Evolutionary conservation across 1,139 yeast genomes (phyloP), one percentile per base, ranked within the genome.

Genomic region (Geotrichum aggregatum): DNA sequence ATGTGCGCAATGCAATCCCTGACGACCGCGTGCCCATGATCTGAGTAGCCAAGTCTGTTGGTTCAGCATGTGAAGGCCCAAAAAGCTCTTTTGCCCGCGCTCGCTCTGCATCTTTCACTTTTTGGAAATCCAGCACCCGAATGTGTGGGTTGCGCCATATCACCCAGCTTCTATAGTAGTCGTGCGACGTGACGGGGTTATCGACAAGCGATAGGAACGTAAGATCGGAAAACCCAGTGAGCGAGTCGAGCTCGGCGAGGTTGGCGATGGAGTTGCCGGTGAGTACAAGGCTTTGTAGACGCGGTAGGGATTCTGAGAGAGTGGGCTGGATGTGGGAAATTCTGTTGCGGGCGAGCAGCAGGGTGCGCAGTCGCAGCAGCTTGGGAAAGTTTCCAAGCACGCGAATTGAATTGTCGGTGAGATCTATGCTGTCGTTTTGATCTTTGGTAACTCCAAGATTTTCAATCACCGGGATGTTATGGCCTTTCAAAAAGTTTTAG

Each of bases 71-170:
- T 1, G 67, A 58, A 1, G 35, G 44, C 0, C 86, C 87, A 66
- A 79, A 82, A 33, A 76, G 62, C 59, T 68, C 71, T 5, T 31
- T 52, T 0, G 82, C 81, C 33, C 61, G 64, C 1, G 58, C 54
- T 44, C 86, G 71, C 62, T 89, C 96, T 0, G 57, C 56, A 3
- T 74, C 72, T 52, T 76, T 81, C 13, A 91, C 78, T 58, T 78
- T 80, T 47, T 75, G 73, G 59, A 82, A 86, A 65, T 91, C 97
- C 43, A 91, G 66, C 0, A 84, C 75, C 47, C 76, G 71, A 47
- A 91, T 65, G 1, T 73, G 65, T 0, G 96, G 96, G 4, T 84
- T 60, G 11, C 79, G 61, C 81, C 87, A 79, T 1, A 87, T 72
- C 2, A 82, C 65, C 63, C 79, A 78, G 13, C 71, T 59, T 50